phyloP scores from a whole-genome alignment of 257 asterid species.

The Nicotiana attenuata region DNA sequence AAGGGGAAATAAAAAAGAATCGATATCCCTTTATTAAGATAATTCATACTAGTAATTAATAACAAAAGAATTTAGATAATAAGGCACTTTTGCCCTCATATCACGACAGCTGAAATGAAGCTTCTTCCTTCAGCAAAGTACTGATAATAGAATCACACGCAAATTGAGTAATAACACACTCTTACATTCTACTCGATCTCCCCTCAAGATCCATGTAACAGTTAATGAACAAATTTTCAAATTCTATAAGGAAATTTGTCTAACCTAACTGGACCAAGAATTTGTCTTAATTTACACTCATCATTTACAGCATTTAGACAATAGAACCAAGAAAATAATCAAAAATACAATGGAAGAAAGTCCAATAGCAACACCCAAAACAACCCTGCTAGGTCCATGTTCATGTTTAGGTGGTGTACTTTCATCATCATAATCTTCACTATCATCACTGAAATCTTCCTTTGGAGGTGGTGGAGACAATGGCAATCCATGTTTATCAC shows the following conservation, averaged over 20 bases:
- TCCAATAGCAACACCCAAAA: constrained; percentile 85
- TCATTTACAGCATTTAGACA: constrained; percentile 80
- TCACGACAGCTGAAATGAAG: background rate
- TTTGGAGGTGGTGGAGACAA: constrained; percentile 77
- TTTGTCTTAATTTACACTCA: background rate
- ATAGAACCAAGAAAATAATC: constrained; percentile 71
- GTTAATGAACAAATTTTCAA: background rate
- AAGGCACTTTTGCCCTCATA: too few relatives aligned
- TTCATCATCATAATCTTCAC: constrained; percentile 30
- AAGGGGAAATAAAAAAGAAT: too few relatives aligned
- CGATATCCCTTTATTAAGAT: background rate
- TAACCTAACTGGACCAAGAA: background rate
- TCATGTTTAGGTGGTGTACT: constrained; percentile 27
- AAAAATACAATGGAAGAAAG: constrained; percentile 79
- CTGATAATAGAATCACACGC: background rate
- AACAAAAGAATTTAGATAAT: background rate
- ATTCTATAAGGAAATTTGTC: background rate
- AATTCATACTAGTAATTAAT: background rate
- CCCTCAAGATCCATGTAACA: background rate
- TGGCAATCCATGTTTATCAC: constrained; percentile 82
- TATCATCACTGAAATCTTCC: constrained; percentile 41
- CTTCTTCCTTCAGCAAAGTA: background rate
- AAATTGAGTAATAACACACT: background rate
- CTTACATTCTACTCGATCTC: background rate
- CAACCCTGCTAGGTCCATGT: constrained; percentile 81